These are phyloP conservation scores for Emmonsiellopsis sp. DNA, from an alignment of 2,329 filamentous ascomycete genomes.

Conservation along the genomic window DNA sequence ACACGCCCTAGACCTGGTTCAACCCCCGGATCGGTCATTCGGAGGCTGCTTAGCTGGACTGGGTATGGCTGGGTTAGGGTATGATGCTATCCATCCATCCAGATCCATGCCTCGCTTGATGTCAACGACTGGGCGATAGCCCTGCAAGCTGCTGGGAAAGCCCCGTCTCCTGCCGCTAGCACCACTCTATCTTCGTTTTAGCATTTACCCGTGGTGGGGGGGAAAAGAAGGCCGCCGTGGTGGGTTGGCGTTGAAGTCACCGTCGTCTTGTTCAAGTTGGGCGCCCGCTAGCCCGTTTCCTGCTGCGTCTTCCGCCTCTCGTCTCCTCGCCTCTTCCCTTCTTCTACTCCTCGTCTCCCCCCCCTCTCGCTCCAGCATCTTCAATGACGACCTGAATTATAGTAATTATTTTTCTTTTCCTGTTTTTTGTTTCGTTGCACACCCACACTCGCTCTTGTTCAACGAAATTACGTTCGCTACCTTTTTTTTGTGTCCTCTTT, in stretches of 20 bases:
- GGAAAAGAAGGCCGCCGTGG: neutral
- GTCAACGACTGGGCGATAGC: too few relatives aligned
- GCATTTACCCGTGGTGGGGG: constrained; percentile 16
- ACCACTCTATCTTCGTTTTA: too few relatives aligned
- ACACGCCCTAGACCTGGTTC: too few relatives aligned
- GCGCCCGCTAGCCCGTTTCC: neutral
- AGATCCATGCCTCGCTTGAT: too few relatives aligned
- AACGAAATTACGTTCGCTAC: constrained; percentile 32
- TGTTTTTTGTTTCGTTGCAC: constrained; percentile 2
- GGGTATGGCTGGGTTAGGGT: too few relatives aligned
- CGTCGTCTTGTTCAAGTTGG: neutral
- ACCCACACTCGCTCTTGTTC: constrained; percentile 27
- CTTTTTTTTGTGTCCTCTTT: constrained; percentile 14
- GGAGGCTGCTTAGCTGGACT: too few relatives aligned
- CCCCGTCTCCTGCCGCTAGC: too few relatives aligned
- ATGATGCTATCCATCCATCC: too few relatives aligned
- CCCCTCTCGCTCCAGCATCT: constrained; percentile 16
- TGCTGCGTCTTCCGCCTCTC: neutral
- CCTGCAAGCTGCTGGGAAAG: too few relatives aligned
- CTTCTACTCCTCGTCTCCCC: constrained; percentile 9
- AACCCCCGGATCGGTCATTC: too few relatives aligned
- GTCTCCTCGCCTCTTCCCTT: constrained; percentile 7
- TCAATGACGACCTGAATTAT: constrained; percentile 5
- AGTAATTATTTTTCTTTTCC: constrained; percentile 5
- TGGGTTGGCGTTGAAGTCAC: neutral